Base-by-base conservation (phyloP, 805 yeast genomes). In the Wickerhamomyces chaumierensis region DNA sequence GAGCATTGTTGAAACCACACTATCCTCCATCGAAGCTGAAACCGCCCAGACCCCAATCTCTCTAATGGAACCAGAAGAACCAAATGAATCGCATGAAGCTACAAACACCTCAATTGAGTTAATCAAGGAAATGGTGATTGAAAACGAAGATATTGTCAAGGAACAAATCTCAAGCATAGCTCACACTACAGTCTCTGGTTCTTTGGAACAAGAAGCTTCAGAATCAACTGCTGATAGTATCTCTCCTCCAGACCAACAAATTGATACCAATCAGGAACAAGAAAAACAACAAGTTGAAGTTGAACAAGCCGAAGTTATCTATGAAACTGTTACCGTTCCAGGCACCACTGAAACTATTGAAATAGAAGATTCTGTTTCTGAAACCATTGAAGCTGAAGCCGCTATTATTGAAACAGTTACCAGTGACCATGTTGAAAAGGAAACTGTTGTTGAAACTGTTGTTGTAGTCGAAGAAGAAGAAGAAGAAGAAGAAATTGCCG, bases 91-190 rank as follows among this genome's bases (percentile, higher is more conserved):
- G 5, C 16, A 17, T 8, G 20, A 36, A 18, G 21, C 17, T 8
- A 41, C 41, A 3, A 37, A 35, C 21, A 33, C 41, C n/a, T 13
- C 18, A 4, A 35, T 41, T 25, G 38, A 39, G 11, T 35, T 39
- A 5, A 29, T 34, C n/a, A 46, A 42, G 4, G 38, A 42, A 18
- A 35, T 39, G 12, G 39, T 40, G 11, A 39, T 53, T 13, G 42
- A 40, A n/a, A 42, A 47, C 15, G 54, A 45, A 34, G 56, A 52
- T 35, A 43, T 50, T 21, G 56, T 49, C 18, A 33, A 37, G 15
- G 46, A 39, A 5, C 38, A 34, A 5, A 42, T 47, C 4, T 37
- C 39, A 27, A 45, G 52, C 11, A 33, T 20, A 14, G 36, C 19
- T 7, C 11, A 34, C 18, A 37, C 38, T 31, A 37, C 21, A 13